Conservation (phyloP, 768 basidiomycete species). For the Xerocomellus amylosporus region DNA sequence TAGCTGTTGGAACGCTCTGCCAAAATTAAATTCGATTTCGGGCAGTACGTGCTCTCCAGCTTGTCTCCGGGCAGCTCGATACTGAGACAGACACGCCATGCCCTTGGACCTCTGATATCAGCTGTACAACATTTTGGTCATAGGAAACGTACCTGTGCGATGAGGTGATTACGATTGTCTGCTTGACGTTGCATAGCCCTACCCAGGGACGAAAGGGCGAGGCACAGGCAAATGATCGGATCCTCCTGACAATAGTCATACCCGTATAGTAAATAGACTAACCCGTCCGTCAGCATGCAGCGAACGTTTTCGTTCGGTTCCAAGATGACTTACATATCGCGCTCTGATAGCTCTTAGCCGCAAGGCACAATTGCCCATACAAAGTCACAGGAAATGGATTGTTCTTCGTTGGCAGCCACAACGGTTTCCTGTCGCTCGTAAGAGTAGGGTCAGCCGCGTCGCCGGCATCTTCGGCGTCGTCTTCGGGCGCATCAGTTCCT, state of each 20-base stretch:
- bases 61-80: constrained; percentile 59
- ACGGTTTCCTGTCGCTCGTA: constrained; percentile 22
- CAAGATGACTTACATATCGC: constrained; percentile 71
- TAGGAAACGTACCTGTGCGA: constrained; percentile 30
- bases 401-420: constrained; percentile 57
- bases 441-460: constrained; percentile 14
- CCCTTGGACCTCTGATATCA: constrained; percentile 44
- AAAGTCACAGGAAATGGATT: constrained; percentile 69
- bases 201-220: constrained; percentile 83
- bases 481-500: constrained; percentile 24
- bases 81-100: constrained; percentile 80
- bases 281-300: background rate
- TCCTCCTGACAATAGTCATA: constrained; percentile 83
- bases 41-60: constrained; percentile 42
- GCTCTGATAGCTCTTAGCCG: constrained; percentile 84
- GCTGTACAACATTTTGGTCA: background rate
- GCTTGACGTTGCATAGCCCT: constrained; percentile 91
- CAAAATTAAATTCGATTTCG: constrained; percentile 94
- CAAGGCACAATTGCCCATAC: constrained; percentile 83
- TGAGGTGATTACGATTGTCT: constrained; percentile 89
- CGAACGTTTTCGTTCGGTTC: background rate
- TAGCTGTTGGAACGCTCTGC: constrained; percentile 63
- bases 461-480: constrained; percentile 34
- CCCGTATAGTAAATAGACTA: constrained; percentile 82
- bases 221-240: constrained; percentile 77